These are phyloP conservation scores for Exophiala calicioides DNA, from an alignment of 2,329 filamentous ascomycete genomes.

Conservation along the genomic window DNA sequence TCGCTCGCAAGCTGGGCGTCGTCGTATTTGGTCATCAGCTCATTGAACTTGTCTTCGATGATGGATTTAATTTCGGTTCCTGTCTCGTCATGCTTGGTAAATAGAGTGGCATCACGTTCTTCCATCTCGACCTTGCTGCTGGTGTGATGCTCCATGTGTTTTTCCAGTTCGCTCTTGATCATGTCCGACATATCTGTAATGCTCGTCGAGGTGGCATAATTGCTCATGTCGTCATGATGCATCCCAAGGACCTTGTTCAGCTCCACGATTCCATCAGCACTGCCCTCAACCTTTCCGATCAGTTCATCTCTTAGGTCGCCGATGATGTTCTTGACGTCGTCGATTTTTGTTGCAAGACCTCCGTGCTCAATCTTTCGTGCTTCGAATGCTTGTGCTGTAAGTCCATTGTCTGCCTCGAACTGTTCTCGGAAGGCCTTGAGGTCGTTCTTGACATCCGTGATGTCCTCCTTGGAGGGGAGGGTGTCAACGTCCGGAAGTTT, in stretches of 20 bases:
- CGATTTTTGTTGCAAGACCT: slow-evolving; percentile 73
- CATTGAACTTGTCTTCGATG: slow-evolving; percentile 75
- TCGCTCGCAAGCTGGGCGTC: slow-evolving; percentile 75
- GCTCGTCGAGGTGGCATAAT: slow-evolving; percentile 55
- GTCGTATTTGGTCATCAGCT: slow-evolving; percentile 84
- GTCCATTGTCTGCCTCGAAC: slow-evolving; percentile 66
- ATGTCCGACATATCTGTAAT: slow-evolving; percentile 71
- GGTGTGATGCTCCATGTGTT: slow-evolving; percentile 75
- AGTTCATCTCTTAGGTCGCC: slow-evolving; percentile 77
- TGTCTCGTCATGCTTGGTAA: slow-evolving; percentile 63
- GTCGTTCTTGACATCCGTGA: slow-evolving; percentile 68
- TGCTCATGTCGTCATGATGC: slow-evolving; percentile 61
- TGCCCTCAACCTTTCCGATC: slow-evolving; percentile 74
- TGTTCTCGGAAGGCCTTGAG: slow-evolving; percentile 72
- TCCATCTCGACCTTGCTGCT: slow-evolving; percentile 78
- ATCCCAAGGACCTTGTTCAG: slow-evolving; percentile 64
- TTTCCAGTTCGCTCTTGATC: slow-evolving; percentile 84
- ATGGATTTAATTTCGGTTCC: slow-evolving; percentile 58
- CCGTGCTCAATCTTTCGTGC: slow-evolving; percentile 82
- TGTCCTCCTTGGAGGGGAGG: slow-evolving; percentile 74
- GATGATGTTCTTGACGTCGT: slow-evolving; percentile 74
- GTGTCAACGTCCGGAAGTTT: slow-evolving; percentile 68
- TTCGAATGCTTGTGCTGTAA: slow-evolving; percentile 76
- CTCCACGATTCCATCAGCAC: slow-evolving; percentile 61
- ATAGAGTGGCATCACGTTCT: slow-evolving; percentile 55